phyloP scores from a whole-genome alignment of 371 early-diverging fungal genomes.

The Blakeslea trispora region DNA sequence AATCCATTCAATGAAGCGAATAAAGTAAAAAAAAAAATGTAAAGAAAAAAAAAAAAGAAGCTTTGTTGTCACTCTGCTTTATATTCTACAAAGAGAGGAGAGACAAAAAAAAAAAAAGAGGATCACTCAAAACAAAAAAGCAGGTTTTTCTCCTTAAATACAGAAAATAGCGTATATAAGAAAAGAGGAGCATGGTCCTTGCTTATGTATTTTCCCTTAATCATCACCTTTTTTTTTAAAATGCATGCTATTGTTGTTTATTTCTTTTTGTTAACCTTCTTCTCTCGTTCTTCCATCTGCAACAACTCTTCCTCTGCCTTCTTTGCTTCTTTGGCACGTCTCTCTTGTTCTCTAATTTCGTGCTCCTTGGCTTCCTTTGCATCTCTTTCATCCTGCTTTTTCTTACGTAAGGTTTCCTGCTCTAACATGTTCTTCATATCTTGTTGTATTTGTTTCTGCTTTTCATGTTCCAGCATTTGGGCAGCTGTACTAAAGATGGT shows the following conservation, averaged over 20 bases:
- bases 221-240: too few species aligned
- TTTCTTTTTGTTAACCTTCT: conserved; percentile 21
- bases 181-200: too few species aligned
- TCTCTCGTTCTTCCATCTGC: conserved; percentile 29
- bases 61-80: too few species aligned
- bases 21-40: not conserved
- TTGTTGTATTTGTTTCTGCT: conserved; percentile 49
- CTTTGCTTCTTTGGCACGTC: conserved; percentile 37
- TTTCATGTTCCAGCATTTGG: conserved; percentile 71
- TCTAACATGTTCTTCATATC: conserved; percentile 51
- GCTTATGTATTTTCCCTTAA: too few species aligned
- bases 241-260: not conserved
- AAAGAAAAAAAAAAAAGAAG: not conserved
- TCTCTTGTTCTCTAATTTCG: conserved; percentile 30
- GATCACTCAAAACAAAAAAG: not conserved
- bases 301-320: conserved; percentile 33
- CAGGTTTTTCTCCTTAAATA: not conserved
- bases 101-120: not conserved
- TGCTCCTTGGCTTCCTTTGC: conserved; percentile 36
- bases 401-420: conserved; percentile 39
- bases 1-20: too few species aligned
- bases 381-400: conserved; percentile 40
- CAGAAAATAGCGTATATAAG: too few species aligned
- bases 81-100: too few species aligned
- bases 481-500: conserved; percentile 84